phyloP scores from a whole-genome alignment of 768 basidiomycete species.

The Pisolithus orientalis region DNA sequence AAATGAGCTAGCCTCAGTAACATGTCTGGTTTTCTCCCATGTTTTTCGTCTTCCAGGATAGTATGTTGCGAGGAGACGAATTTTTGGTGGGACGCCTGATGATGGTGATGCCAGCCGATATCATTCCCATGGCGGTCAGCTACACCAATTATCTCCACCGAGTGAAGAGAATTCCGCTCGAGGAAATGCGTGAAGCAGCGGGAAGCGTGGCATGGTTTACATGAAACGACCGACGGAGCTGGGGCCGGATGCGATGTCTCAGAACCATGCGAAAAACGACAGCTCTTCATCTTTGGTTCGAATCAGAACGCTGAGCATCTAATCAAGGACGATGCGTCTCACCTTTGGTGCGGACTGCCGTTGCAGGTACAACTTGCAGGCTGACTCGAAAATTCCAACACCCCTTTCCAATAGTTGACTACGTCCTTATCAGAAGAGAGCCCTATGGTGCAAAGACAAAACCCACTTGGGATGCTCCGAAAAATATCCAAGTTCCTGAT shows the following conservation, averaged over 20 bases:
- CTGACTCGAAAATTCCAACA: constrained; percentile 29
- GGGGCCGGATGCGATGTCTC: constrained; percentile 11
- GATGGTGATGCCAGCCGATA: constrained; percentile 30
- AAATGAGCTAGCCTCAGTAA: constrained; percentile 35
- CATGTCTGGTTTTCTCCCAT: constrained; percentile 30
- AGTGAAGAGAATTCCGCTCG: constrained; percentile 27
- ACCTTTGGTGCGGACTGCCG: constrained; percentile 13
- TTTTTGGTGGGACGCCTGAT: constrained; percentile 15
- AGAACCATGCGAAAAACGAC: constrained; percentile 9
- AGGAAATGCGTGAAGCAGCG: constrained; percentile 35
- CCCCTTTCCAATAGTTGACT: constrained; percentile 15
- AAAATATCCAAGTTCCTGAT: constrained; percentile 7
- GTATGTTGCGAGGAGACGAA: constrained; percentile 9
- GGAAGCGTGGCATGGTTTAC: constrained; percentile 31
- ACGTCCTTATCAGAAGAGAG: constrained; percentile 13
- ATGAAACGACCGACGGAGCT: constrained; percentile 22
- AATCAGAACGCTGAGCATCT: background rate
- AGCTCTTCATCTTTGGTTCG: constrained; percentile 12
- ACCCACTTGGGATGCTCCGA: constrained; percentile 17
- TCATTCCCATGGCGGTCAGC: constrained; percentile 13
- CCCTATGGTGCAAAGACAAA: background rate
- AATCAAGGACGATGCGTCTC: background rate
- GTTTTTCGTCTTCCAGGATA: constrained; percentile 28
- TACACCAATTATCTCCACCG: constrained; percentile 30
- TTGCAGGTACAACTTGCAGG: constrained; percentile 19